A percentile compares a stretch with the other conserved stretches of the same genome.
phyloP scores from a whole-genome alignment of 2,329 filamentous ascomycete species.

The Fusarium sublunatum region DNA sequence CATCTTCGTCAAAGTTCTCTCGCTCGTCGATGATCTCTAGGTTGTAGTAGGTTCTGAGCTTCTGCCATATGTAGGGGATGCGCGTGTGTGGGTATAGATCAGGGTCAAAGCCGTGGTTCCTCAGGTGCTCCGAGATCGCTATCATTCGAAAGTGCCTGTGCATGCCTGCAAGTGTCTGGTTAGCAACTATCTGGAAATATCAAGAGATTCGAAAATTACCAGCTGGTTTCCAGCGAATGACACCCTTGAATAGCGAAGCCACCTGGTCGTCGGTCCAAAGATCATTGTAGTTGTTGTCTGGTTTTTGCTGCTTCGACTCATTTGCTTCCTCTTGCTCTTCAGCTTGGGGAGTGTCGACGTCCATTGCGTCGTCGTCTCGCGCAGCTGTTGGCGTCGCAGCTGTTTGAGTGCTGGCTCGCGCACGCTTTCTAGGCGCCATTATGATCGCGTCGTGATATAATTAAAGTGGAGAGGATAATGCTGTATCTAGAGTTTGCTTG shows the following conservation, averaged over 20 bases:
- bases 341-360: conserved; percentile 65
- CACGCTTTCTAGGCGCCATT: conserved; percentile 79
- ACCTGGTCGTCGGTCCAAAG: conserved; percentile 97
- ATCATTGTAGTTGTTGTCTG: conserved; percentile 61
- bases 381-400: conserved; percentile 67
- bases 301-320: conserved; percentile 40
- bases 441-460: conserved; percentile 1
- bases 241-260: conserved; percentile 89
- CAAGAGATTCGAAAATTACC: conserved; percentile 61
- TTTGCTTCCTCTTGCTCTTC: conserved; percentile 57
- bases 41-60: conserved; percentile 85
- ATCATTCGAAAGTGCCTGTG: conserved; percentile 96
- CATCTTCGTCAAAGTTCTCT: conserved; percentile 73
- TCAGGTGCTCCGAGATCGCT: conserved; percentile 81
- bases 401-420: conserved; percentile 64
- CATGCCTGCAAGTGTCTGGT: conserved; percentile 69
- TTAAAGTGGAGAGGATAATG: not conserved
- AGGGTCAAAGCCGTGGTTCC: conserved; percentile 82
- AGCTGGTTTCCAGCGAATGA: conserved; percentile 96
- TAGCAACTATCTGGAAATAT: conserved; percentile 10
- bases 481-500: not conserved
- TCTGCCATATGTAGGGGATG: conserved; percentile 91
- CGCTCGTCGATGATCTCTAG: conserved; percentile 87
- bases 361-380: conserved; percentile 70
- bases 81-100: conserved; percentile 80